phyloP scores from a whole-genome alignment of 169 alveolate genomes.

The Plasmodium ovale region DNA sequence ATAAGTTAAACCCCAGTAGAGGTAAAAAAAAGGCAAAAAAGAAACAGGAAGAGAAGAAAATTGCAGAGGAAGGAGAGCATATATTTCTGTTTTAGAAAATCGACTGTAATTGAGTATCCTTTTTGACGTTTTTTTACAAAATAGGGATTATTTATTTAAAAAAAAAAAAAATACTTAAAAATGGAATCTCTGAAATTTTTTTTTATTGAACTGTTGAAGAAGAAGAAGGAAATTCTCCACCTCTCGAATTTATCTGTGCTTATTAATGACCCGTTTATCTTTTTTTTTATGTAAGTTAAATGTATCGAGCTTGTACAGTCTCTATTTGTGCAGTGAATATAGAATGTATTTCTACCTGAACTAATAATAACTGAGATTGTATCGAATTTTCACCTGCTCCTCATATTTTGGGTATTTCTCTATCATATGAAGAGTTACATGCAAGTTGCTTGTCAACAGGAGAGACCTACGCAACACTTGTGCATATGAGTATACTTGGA shows the following conservation, averaged over 20 bases:
- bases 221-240: constrained; percentile 7
- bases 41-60: neutral
- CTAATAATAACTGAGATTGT: neutral
- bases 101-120: neutral
- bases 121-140: neutral
- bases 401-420: too few species aligned
- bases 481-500: too few species aligned
- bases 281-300: constrained; percentile 35
- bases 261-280: constrained; percentile 37
- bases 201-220: neutral
- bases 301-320: neutral
- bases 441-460: too few species aligned
- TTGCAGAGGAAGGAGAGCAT: neutral
- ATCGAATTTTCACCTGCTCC: too few species aligned
- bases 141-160: too few species aligned
- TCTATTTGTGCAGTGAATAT: too few species aligned
- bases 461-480: too few species aligned
- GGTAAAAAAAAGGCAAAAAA: neutral
- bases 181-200: constrained; percentile 16
- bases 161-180: too few species aligned
- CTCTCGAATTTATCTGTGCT: neutral
- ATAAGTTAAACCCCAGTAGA: neutral
- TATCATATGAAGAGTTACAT: too few species aligned
- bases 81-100: too few species aligned
- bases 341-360: neutral